phyloP scores from a whole-genome alignment of 169 alveolate species.

The Cryptosporidium tyzzeri region DNA sequence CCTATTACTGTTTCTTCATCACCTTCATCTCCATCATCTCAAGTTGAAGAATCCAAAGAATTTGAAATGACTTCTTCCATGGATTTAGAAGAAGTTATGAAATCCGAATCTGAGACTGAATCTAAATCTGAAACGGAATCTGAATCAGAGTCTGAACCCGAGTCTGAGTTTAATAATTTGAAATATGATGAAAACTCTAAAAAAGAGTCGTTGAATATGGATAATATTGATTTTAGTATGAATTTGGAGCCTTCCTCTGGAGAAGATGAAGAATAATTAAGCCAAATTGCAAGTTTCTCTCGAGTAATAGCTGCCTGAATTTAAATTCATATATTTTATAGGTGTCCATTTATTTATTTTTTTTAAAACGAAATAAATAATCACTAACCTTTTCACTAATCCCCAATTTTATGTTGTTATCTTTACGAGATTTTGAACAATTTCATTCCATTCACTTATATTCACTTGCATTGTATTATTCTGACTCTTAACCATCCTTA shows the following conservation, averaged over 20 bases:
- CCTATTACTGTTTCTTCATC: not conserved
- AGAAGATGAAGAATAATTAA: slow-evolving; percentile 9
- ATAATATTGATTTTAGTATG: slow-evolving; percentile 14
- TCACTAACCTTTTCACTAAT: not conserved
- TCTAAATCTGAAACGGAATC: not conserved
- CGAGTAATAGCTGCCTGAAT: not conserved
- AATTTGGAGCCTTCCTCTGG: slow-evolving; percentile 51
- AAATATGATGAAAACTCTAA: not conserved
- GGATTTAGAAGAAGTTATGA: not conserved
- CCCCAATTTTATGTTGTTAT: not conserved
- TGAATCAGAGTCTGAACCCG: too few species aligned
- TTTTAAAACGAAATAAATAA: too few species aligned
- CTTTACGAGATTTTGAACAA: slow-evolving; percentile 7
- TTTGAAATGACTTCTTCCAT: not conserved
- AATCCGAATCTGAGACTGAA: not conserved
- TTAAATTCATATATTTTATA: too few species aligned
- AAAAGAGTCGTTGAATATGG: not conserved
- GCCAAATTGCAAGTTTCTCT: not conserved
- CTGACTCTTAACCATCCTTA: not conserved
- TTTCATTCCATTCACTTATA: slow-evolving; percentile 40
- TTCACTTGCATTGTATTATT: slow-evolving; percentile 8
- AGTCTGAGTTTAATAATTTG: not conserved
- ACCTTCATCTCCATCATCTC: not conserved
- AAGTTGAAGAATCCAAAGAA: not conserved
- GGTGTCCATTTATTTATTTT: too few species aligned